Evolutionary conservation across 352 stramenopile species (phyloP), one percentile per base, ranked within the genome.

Genomic region (Pythium insidiosum): DNA sequence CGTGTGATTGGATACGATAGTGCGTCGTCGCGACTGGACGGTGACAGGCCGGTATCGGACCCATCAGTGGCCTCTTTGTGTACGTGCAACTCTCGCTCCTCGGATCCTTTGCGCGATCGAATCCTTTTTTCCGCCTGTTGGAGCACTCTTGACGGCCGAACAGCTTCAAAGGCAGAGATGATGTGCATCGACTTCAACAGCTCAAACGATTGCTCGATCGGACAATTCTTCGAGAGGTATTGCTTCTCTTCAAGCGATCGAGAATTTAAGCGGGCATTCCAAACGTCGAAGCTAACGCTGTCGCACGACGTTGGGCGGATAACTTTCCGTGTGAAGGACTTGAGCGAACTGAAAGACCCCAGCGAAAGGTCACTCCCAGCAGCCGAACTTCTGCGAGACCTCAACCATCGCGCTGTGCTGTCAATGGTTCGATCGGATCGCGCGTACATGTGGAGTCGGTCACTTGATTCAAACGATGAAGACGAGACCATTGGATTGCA

Each of bases 121-220:
- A 79, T 94, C 22, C 42, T 94, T 6, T 85, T 94, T 53, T 94
- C 82, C 20, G 79, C 75, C 15, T 94, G 82, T 43, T 94, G 82
- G 82, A 92, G 77, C 40, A 64, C 76, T 16, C 52, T 94, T 5
- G 69, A 88, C 6, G 77, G 73, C 1, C 84, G 76, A 36, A 84
- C 63, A 4, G 73, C 79, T 22, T 94, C 82, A 9, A 83, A 84
- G 50, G 77, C 82, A 19, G 77, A 94, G 38, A 87, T 91, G 72
- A 89, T 90, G 70, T 90, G 78, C 47, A 90, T 94, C 28, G 75
- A 90, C 54, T 94, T 94, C 24, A 92, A 88, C 58, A 88, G 63
- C 47, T 63, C 69, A 6, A 88, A 86, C 35, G 82, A 94, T 49
- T 88, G 77, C 59, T 90, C 79, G 2, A 58, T 94, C 6, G 79